Percentiles rank a stretch among this genome's conserved stretches.
phyloP scores from a whole-genome alignment of 306 rosid species.

The Quercus bicolor region DNA sequence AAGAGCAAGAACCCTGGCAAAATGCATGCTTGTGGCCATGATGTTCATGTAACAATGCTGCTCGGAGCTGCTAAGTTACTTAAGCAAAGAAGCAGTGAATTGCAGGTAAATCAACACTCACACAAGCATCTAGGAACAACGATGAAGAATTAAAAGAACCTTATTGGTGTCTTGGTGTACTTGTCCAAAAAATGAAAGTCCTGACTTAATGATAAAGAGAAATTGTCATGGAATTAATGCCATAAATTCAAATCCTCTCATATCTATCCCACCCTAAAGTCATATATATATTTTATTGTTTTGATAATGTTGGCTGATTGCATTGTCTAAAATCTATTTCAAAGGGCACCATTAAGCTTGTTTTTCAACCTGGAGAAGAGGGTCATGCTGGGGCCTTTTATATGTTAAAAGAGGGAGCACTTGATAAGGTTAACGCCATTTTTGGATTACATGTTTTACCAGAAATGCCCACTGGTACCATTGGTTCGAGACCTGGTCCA shows the following conservation, averaged over 20 bases:
- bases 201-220: too few species aligned
- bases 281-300: neutral
- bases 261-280: too few species aligned
- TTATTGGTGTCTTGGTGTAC: too few species aligned
- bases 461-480: conserved; percentile 23
- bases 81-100: conserved; percentile 28
- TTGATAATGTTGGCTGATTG: neutral
- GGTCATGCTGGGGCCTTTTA: conserved; percentile 53
- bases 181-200: too few species aligned
- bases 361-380: conserved; percentile 63
- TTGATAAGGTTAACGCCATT: conserved; percentile 44
- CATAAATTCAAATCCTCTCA: too few species aligned
- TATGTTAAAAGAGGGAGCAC: conserved; percentile 47
- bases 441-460: conserved; percentile 48
- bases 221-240: too few species aligned
- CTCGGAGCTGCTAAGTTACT: conserved; percentile 69
- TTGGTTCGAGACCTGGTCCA: conserved; percentile 53
- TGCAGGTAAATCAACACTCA: conserved; percentile 31
- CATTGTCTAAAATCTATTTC: neutral
- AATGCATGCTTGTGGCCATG: conserved; percentile 74
- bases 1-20: conserved; percentile 53
- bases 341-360: conserved; percentile 66
- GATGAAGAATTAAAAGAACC: neutral
- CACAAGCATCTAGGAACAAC: neutral
- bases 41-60: conserved; percentile 55